Base-by-base conservation (phyloP, 2,329 filamentous ascomycete genomes). In the Calonectria pauciramosa region DNA sequence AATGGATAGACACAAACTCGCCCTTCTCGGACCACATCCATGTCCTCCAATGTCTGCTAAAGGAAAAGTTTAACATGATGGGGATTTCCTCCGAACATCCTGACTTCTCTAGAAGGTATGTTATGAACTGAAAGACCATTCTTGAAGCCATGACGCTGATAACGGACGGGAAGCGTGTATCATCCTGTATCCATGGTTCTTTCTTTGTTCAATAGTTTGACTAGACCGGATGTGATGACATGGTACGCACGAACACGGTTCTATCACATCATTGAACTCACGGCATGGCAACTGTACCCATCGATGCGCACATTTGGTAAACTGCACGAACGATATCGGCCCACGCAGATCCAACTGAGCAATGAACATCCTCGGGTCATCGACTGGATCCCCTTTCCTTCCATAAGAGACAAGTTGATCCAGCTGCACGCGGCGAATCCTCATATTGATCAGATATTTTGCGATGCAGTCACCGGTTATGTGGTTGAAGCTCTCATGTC, bases 171-270 rank as follows among this genome's bases (percentile, higher is more conserved):
- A 0, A 81, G 80, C 2, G 73, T 81, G 2, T 84, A 83, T 7
- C 82, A 83, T 49, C 77, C 81, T 0, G 81, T 84, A 0, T 69
- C 80, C 4, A 83, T 82, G 78, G 81, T 84, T 0, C 70, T 84
- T 1, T 79, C 83, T 26, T 80, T 84, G 75, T 84, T 84, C 73
- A 84, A 84, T 70, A 83, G 82, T 75, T 79, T 84, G 65, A 84
- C 82, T 0, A 76, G 83, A 0, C 83, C 83, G 4, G 83, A 84
- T 51, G 82, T 83, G 38, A 85, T 85, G 77, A 79, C 81, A 1
- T 83, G 82, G 82, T 85, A 85, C 8, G 90, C 87, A 13, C 89
- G 83, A 32, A 85, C 82, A 2, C 78, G 82, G 7, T 84, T 84
- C 74, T 84, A 74, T 60, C 82, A 84, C 71, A 84, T 84, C 44